A percentile compares a stretch with the other conserved stretches of the same genome.
Evolutionary conservation across 257 asterid species (phyloP).

Genomic region (Schizonepeta tenuifolia): DNA sequence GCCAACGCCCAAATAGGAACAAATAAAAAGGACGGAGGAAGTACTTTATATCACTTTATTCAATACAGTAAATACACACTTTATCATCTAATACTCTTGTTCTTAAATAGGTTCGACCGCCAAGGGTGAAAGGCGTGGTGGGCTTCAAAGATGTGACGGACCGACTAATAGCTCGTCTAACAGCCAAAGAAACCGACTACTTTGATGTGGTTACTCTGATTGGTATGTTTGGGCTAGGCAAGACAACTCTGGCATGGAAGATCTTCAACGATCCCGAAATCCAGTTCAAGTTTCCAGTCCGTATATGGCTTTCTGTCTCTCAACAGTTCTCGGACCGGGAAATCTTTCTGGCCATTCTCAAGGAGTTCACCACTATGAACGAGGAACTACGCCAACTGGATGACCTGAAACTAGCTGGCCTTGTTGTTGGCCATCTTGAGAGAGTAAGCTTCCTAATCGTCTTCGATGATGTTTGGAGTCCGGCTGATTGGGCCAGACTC

Average conservation of each 20-base stretch:
- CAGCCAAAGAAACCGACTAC: conserved; percentile 13
- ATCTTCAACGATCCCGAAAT: conserved; percentile 14
- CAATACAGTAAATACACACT: too few species aligned
- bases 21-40: too few species aligned
- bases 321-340: conserved; percentile 33
- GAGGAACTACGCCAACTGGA: conserved; percentile 13
- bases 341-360: conserved; percentile 25
- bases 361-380: conserved; percentile 21
- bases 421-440: conserved; percentile 6
- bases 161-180: conserved; percentile 33
- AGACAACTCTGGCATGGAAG: conserved; percentile 44
- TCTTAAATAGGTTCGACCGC: conserved; percentile 38
- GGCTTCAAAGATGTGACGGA: conserved; percentile 49
- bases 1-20: too few species aligned
- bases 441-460: conserved; percentile 34
- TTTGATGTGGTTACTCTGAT: conserved; percentile 42
- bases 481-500: conserved; percentile 38
- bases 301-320: conserved; percentile 45
- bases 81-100: too few species aligned
- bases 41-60: too few species aligned
- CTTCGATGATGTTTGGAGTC: conserved; percentile 42
- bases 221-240: conserved; percentile 57
- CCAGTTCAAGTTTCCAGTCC: conserved; percentile 35
- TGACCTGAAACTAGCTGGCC: conserved; percentile 14
- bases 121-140: conserved; percentile 41